Evolutionary conservation across 441 rosid species (phyloP).

Genomic region (Corymbia citriodora): DNA sequence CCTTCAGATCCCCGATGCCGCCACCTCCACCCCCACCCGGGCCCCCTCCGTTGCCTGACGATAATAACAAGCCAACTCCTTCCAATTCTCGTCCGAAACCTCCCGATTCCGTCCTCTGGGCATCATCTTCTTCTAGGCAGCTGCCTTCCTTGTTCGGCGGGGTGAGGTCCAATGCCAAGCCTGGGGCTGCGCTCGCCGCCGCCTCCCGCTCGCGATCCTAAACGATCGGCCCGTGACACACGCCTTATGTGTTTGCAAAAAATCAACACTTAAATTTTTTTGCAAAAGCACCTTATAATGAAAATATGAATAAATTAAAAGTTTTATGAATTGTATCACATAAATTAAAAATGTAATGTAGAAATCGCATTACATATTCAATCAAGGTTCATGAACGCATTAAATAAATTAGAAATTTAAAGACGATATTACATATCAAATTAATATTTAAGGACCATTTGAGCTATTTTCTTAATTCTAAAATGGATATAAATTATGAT

Average conservation of each 20-base stretch:
- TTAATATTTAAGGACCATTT: accelerated
- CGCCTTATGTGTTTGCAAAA: neutral
- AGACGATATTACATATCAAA: accelerated
- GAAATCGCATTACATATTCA: accelerated
- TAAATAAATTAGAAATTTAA: neutral
- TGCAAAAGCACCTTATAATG: neutral
- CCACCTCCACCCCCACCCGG: neutral
- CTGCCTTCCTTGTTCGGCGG: conserved; percentile 82
- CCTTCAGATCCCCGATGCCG: neutral
- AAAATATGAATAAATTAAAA: neutral
- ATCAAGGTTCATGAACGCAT: neutral
- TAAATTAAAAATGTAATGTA: neutral
- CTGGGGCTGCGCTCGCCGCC: conserved; percentile 91
- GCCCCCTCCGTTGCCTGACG: neutral
- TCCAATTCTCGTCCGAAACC: conserved; percentile 21
- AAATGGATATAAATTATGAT: accelerated
- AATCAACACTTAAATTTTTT: neutral
- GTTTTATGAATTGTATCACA: neutral
- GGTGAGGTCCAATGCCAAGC: conserved; percentile 81
- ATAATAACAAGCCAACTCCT: conserved; percentile 6
- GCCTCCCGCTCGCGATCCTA: conserved; percentile 44
- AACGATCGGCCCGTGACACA: too few relatives aligned
- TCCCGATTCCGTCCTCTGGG: conserved; percentile 10
- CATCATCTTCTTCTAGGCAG: conserved; percentile 22
- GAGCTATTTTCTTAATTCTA: neutral